phyloP scores from a whole-genome alignment of 116 monocot genomes.

The Dioscorea cayenensis region DNA sequence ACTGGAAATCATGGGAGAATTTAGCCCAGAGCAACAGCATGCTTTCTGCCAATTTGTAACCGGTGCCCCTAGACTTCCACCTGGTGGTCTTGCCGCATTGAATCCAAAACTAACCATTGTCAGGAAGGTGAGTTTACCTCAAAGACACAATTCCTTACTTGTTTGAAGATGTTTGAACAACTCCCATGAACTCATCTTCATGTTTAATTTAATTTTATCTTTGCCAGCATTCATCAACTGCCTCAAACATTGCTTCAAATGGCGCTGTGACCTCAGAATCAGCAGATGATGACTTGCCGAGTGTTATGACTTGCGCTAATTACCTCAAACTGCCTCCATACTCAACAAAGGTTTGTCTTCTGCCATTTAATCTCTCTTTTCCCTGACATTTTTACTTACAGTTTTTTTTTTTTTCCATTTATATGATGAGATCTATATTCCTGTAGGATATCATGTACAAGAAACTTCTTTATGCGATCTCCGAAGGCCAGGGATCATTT shows the following conservation, averaged over 20 bases:
- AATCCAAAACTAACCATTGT: conserved; percentile 94
- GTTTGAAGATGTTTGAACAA: too few relatives aligned
- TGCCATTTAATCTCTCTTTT: neutral
- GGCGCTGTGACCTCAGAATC: conserved; percentile 45
- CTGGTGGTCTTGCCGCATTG: conserved; percentile 84
- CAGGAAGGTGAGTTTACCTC: conserved; percentile 60
- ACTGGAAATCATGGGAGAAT: conserved; percentile 93
- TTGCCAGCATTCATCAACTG: conserved; percentile 62
- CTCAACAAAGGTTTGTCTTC: conserved; percentile 74
- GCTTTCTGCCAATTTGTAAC: conserved; percentile 99
- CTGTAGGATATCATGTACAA: conserved; percentile 87
- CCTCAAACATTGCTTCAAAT: conserved; percentile 34
- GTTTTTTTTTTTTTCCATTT: neutral
- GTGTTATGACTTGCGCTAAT: conserved; percentile 99
- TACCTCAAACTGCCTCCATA: conserved; percentile 95
- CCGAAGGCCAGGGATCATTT: conserved; percentile 92
- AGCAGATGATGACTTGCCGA: conserved; percentile 88
- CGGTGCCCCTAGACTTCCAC: conserved; percentile 93
- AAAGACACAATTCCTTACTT: too few relatives aligned
- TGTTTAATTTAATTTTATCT: neutral
- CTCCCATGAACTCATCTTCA: too few relatives aligned
- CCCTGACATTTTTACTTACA: neutral
- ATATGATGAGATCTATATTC: neutral
- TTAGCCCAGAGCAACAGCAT: conserved; percentile 83
- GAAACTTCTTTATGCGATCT: conserved; percentile 82